phyloP scores from a whole-genome alignment of 306 rosid genomes.

The Prunus mira region DNA sequence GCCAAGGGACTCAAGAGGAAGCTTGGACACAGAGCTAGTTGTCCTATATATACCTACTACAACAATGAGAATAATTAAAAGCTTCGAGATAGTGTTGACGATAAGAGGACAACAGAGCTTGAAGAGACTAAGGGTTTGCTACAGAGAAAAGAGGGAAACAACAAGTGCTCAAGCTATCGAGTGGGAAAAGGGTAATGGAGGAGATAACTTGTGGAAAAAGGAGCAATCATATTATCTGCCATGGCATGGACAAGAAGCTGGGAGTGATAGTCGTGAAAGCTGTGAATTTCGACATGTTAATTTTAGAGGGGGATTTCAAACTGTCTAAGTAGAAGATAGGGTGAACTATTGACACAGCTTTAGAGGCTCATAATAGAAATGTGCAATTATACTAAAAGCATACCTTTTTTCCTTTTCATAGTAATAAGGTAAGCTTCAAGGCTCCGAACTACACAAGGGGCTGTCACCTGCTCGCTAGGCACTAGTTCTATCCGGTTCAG shows the following conservation, averaged over 20 bases:
- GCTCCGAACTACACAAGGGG: background rate
- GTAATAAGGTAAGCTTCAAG: background rate
- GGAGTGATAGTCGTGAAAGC: background rate
- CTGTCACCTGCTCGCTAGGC: background rate
- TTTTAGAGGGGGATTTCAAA: background rate
- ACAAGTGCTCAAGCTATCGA: background rate
- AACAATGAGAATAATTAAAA: background rate
- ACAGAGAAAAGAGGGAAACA: background rate
- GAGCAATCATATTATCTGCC: background rate
- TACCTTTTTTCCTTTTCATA: background rate
- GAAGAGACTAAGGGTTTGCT: background rate
- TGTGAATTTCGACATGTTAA: background rate
- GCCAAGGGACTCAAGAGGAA: background rate
- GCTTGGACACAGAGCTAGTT: background rate
- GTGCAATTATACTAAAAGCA: background rate
- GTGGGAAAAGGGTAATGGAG: background rate
- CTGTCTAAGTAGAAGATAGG: background rate
- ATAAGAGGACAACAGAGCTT: conserved; percentile 1
- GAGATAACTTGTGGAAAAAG: background rate
- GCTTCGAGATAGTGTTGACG: background rate
- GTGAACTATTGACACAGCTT: background rate
- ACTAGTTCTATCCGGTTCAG: background rate
- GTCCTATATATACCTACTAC: background rate
- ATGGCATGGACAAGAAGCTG: background rate
- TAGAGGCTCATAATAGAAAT: background rate